Evolutionary conservation across 352 stramenopile species (phyloP).

Genomic region (Phytophthora aleatoria): DNA sequence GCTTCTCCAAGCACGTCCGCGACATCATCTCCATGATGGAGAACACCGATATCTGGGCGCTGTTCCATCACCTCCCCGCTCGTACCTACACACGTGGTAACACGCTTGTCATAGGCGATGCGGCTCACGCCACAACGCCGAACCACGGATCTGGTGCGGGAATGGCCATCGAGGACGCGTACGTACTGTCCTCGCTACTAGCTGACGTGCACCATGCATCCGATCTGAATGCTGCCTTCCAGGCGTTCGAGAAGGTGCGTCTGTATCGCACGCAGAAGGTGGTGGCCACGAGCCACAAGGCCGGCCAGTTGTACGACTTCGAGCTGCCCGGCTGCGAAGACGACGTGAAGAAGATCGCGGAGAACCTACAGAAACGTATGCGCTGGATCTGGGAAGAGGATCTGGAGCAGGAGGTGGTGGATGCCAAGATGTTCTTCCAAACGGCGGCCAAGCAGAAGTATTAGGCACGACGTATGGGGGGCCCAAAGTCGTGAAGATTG

Average conservation of each 20-base stretch:
- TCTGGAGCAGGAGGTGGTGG: slow-evolving; percentile 36
- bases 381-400: slow-evolving; percentile 44
- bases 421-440: slow-evolving; percentile 35
- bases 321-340: slow-evolving; percentile 34
- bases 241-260: slow-evolving; percentile 43
- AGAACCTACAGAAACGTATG: slow-evolving; percentile 39
- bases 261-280: slow-evolving; percentile 43
- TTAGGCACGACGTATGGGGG: neutral
- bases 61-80: slow-evolving; percentile 37
- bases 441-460: slow-evolving; percentile 17
- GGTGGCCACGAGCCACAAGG: slow-evolving; percentile 33
- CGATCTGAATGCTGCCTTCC: slow-evolving; percentile 34
- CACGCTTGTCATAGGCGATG: slow-evolving; percentile 40
- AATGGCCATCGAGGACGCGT: slow-evolving; percentile 44
- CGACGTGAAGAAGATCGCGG: slow-evolving; percentile 33
- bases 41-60: slow-evolving; percentile 42
- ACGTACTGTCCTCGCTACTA: slow-evolving; percentile 36
- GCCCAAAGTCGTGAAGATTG: no score
- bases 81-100: slow-evolving; percentile 37
- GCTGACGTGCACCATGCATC: slow-evolving; percentile 27
- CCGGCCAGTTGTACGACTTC: slow-evolving; percentile 38
- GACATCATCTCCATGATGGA: slow-evolving; percentile 49
- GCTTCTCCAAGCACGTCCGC: slow-evolving; percentile 37
- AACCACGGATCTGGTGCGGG: slow-evolving; percentile 36
- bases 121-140: slow-evolving; percentile 38